Conservation (phyloP, 495 filamentous ascomycete genomes). For the Trichodelitschia bisporula region DNA sequence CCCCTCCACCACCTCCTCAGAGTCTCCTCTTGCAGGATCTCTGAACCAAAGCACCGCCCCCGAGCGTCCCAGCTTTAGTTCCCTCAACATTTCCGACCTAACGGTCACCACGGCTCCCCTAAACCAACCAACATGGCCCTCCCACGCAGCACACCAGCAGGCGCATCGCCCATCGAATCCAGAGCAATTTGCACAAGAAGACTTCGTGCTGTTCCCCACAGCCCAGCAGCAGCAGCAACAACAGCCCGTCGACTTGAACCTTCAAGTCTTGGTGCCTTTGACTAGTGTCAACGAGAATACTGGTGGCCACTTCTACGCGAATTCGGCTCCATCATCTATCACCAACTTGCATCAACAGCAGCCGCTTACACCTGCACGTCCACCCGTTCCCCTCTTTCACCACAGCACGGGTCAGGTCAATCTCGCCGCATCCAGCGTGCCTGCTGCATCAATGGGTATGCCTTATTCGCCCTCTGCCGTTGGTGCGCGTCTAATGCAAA, state of each 20-base stretch:
- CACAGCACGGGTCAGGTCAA: conserved; percentile 15
- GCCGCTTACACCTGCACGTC: conserved; percentile 17
- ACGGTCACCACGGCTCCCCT: conserved; percentile 40
- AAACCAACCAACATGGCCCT: conserved; percentile 37
- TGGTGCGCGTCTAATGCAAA: background rate
- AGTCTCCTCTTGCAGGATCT: conserved; percentile 24
- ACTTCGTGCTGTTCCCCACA: conserved; percentile 21
- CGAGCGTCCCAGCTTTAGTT: conserved; percentile 26
- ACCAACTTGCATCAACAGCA: conserved; percentile 14
- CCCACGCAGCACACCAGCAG: conserved; percentile 14
- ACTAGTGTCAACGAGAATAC: conserved; percentile 15
- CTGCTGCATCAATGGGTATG: conserved; percentile 1
- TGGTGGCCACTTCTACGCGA: conserved; percentile 12
- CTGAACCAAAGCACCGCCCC: conserved; percentile 29
- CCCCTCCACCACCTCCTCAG: conserved; percentile 14
- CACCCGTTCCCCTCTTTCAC: conserved; percentile 26
- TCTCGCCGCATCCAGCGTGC: background rate
- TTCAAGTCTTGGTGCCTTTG: conserved; percentile 14
- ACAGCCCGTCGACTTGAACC: conserved; percentile 13
- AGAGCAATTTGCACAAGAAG: conserved; percentile 19
- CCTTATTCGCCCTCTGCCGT: background rate
- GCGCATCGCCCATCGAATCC: conserved; percentile 15
- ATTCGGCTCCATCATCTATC: conserved; percentile 13
- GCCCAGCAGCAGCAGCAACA: conserved; percentile 9
- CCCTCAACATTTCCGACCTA: conserved; percentile 20